These are phyloP conservation scores for Rhizopogon sp. DNA, from an alignment of 768 basidiomycete genomes.

Conservation along the genomic window DNA sequence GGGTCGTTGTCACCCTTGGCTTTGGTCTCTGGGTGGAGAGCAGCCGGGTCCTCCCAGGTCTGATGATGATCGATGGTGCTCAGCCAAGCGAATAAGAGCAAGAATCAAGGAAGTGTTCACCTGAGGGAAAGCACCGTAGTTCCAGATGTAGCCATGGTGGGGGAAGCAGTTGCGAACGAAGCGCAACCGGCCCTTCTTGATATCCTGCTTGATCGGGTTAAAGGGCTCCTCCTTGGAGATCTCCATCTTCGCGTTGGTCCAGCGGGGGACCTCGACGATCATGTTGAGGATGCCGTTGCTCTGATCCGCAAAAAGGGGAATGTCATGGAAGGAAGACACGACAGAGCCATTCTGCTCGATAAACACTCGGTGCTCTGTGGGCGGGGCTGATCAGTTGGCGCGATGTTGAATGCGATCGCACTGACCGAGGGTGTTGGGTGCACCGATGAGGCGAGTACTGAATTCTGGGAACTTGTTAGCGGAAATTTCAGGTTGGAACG, in stretches of 20 bases:
- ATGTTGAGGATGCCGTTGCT: conserved; percentile 96
- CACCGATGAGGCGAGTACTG: conserved; percentile 74
- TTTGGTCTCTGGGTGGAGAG: conserved; percentile 92
- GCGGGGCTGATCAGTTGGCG: conserved; percentile 14
- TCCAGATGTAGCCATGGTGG: conserved; percentile 99
- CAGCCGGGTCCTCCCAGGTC: conserved; percentile 97
- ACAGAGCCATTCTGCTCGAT: conserved; percentile 86
- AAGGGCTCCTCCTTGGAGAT: conserved; percentile 97
- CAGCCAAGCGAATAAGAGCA: not conserved
- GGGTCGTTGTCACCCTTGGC: conserved; percentile 99
- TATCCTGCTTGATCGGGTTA: conserved; percentile 99
- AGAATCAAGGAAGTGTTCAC: conserved; percentile 32
- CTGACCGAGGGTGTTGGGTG: conserved; percentile 91
- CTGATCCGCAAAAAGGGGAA: conserved; percentile 96
- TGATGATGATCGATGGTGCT: conserved; percentile 24
- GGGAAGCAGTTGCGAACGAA: conserved; percentile 99
- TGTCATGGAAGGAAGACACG: conserved; percentile 89
- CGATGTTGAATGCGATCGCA: conserved; percentile 9
- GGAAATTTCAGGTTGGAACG: conserved; percentile 2
- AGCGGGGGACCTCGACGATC: conserved; percentile 96
- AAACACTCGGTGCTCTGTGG: conserved; percentile 88
- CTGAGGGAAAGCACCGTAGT: conserved; percentile 99
- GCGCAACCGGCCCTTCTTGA: conserved; percentile 93
- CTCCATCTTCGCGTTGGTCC: conserved; percentile 99
- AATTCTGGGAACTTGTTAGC: conserved; percentile 42